Percentiles rank a stretch among this genome's conserved stretches.
Conservation (phyloP, 345 rosid genomes). For the Moricandia moricandioides region DNA sequence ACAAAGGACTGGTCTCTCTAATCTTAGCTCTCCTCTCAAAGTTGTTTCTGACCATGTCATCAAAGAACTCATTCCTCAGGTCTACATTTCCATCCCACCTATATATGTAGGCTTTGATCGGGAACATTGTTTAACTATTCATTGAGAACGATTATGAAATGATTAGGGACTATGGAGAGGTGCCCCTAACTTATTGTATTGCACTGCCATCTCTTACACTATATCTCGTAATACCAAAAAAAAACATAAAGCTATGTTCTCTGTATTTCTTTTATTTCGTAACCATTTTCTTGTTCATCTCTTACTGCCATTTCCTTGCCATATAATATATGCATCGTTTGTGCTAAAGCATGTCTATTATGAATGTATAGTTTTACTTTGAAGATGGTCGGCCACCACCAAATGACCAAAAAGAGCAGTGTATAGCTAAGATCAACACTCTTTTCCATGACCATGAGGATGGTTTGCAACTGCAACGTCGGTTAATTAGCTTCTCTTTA, state of each 20-base stretch:
- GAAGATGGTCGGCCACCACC: slow-evolving; percentile 85
- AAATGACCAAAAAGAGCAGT: slow-evolving; percentile 70
- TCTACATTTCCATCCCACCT: slow-evolving; percentile 20
- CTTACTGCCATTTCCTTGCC: neutral
- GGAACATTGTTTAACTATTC: neutral
- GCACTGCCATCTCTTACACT: neutral
- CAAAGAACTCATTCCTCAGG: slow-evolving; percentile 94
- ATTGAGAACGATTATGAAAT: neutral
- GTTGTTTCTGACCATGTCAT: slow-evolving; percentile 73
- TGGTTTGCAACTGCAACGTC: slow-evolving; percentile 77
- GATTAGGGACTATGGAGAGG: neutral
- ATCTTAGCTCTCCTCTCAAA: slow-evolving; percentile 89
- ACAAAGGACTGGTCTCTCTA: slow-evolving; percentile 79
- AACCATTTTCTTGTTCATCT: neutral
- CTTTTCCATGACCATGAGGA: slow-evolving; percentile 60
- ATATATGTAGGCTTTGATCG: neutral
- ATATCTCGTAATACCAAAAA: neutral
- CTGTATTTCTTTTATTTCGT: neutral
- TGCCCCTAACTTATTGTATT: neutral
- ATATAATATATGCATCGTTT: neutral
- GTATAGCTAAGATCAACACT: slow-evolving; percentile 56
- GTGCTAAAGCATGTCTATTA: slow-evolving; percentile 6
- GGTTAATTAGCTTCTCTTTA: slow-evolving; percentile 16
- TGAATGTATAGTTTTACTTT: slow-evolving; percentile 77
- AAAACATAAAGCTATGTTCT: neutral